phyloP scores from a whole-genome alignment of 1,284 basidiomycete species.

The Boletus subluridellus region DNA sequence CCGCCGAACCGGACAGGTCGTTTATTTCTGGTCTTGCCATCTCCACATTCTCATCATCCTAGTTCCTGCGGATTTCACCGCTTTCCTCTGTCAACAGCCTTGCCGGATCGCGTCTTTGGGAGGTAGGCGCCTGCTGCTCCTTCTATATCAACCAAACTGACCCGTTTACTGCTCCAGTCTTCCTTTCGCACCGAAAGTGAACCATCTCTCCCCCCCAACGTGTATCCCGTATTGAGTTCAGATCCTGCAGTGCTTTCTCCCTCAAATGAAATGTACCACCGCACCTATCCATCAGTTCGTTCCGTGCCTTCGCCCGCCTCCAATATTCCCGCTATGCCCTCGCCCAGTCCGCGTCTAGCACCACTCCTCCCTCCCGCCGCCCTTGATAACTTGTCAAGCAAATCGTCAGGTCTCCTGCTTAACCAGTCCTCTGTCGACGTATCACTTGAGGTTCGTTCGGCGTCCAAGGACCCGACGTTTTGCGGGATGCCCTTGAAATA shows the following conservation, averaged over 20 bases:
- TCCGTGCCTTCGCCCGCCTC: constrained; percentile 36
- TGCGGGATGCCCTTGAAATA: constrained; percentile 61
- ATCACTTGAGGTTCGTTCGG: constrained; percentile 20
- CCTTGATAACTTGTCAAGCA: constrained; percentile 29
- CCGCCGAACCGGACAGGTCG: not conserved
- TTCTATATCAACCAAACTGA: not conserved
- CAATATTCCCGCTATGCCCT: constrained; percentile 20
- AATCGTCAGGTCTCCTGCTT: constrained; percentile 33
- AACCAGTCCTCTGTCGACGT: constrained; percentile 34
- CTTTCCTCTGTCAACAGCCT: constrained; percentile 11
- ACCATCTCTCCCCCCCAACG: not conserved
- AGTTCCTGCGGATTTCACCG: not conserved
- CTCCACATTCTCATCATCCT: constrained; percentile 2
- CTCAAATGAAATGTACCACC: constrained; percentile 42
- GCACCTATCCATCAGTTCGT: constrained; percentile 41
- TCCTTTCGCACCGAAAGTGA: constrained; percentile 23
- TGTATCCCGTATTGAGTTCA: constrained; percentile 15
- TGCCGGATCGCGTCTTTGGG: constrained; percentile 15
- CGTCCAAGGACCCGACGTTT: constrained; percentile 39
- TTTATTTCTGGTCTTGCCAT: constrained; percentile 1
- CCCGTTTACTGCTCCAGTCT: not conserved
- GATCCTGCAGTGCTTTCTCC: constrained; percentile 30
- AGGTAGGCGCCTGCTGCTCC: not conserved
- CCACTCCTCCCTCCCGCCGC: constrained; percentile 38
- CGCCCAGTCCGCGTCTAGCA: constrained; percentile 36